Conservation (phyloP, 768 basidiomycete species). For the Saitozyma sp. region DNA sequence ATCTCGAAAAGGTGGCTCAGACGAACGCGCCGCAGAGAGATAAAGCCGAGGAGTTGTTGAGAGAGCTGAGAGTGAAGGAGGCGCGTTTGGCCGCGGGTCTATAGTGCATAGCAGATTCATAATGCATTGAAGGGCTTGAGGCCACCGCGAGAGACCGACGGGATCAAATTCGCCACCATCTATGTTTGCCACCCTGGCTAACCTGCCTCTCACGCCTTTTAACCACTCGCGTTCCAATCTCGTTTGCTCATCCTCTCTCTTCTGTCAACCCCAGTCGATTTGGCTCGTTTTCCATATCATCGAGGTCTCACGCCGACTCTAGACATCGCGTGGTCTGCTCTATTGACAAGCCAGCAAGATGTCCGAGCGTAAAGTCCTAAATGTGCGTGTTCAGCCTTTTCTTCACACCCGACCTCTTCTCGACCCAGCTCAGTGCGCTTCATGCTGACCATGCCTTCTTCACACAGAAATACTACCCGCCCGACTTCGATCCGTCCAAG, state of each 20-base stretch:
- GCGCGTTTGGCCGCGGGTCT: conserved; percentile 16
- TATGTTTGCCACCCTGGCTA: no score
- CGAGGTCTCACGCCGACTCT: no score
- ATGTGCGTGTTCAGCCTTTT: conserved; percentile 56
- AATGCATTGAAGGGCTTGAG: no score
- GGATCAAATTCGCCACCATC: no score
- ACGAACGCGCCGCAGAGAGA: conserved; percentile 82
- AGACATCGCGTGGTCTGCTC: background rate
- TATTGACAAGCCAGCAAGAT: conserved; percentile 24
- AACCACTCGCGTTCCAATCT: no score
- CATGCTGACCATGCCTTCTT: background rate
- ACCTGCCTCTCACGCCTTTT: no score
- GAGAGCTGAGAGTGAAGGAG: conserved; percentile 58
- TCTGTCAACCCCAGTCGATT: no score
- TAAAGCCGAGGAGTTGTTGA: conserved; percentile 68
- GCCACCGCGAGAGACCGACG: no score
- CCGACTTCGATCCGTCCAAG: conserved; percentile 96
- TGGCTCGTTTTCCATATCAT: no score
- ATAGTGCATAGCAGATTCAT: background rate
- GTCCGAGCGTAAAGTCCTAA: conserved; percentile 67
- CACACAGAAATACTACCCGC: conserved; percentile 63
- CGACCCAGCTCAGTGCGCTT: conserved; percentile 25
- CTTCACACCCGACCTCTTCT: background rate
- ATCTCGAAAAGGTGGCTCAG: conserved; percentile 68
- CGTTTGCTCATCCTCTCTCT: no score